These are phyloP conservation scores for Blastobotrys muscicola DNA, from an alignment of 805 yeast genomes.

Conservation along the genomic window DNA sequence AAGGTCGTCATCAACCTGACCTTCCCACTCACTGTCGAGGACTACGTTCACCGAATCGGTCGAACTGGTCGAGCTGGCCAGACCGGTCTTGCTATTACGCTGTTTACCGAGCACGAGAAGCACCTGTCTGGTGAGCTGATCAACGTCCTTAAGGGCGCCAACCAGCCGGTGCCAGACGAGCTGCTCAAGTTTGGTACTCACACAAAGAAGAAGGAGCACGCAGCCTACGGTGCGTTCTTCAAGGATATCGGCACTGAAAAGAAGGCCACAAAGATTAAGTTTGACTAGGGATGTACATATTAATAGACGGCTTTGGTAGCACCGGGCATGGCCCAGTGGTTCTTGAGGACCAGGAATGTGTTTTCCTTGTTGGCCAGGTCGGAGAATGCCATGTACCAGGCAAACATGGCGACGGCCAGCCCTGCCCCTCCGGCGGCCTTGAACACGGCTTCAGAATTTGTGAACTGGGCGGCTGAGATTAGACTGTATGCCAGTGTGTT, in stretches of 20 bases:
- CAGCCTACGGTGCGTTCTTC: constrained; percentile 97
- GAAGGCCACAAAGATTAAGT: constrained; percentile 81
- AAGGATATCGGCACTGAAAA: constrained; percentile 82
- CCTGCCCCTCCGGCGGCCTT: constrained; percentile 60
- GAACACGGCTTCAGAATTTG: constrained; percentile 32
- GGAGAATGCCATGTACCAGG: constrained; percentile 59
- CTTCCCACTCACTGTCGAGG: constrained; percentile 93
- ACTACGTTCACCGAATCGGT: constrained; percentile 94
- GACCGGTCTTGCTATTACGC: constrained; percentile 87
- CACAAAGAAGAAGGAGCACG: constrained; percentile 94
- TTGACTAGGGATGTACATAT: constrained; percentile 34
- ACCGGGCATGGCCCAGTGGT: too few species aligned
- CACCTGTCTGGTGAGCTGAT: constrained; percentile 90
- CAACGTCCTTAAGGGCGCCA: constrained; percentile 87
- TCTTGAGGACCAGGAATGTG: too few species aligned
- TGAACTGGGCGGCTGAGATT: constrained; percentile 42
- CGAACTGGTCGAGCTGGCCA: constrained; percentile 98
- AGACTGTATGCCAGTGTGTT: constrained; percentile 46
- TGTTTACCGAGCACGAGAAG: constrained; percentile 94
- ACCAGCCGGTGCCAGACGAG: constrained; percentile 93
- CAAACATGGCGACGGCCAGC: constrained; percentile 43
- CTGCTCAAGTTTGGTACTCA: constrained; percentile 93
- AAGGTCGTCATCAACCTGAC: constrained; percentile 91
- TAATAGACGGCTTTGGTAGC: background rate
- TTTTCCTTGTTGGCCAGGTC: constrained; percentile 44